Conservation (phyloP, 495 filamentous ascomycete genomes). For the Aspergillus sclerotioniger region DNA sequence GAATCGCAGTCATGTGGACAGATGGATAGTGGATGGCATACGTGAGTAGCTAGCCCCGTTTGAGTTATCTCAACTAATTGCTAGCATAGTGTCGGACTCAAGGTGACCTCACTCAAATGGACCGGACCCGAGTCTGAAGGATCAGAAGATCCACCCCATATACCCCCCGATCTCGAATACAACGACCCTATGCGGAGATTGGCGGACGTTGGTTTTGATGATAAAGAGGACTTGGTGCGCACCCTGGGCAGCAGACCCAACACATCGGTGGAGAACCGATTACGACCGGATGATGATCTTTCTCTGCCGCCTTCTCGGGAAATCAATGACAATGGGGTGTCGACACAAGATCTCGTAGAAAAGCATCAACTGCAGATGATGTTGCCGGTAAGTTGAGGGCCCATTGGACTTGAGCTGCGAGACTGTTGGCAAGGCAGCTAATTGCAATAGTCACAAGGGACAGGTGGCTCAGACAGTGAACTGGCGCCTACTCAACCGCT, state of each 20-base stretch:
- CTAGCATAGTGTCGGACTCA: conserved; percentile 29
- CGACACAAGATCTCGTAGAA: conserved; percentile 24
- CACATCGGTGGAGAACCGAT: background rate
- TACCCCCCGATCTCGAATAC: conserved; percentile 28
- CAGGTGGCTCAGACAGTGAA: conserved; percentile 16
- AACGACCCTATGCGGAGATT: conserved; percentile 19
- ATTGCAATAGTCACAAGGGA: conserved; percentile 17
- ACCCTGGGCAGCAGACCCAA: conserved; percentile 7
- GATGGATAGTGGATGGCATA: conserved; percentile 39
- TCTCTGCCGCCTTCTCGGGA: background rate
- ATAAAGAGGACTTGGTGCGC: conserved; percentile 8
- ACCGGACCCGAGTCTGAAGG: conserved; percentile 24
- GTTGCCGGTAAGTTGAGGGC: conserved; percentile 21
- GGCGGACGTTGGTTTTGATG: conserved; percentile 24
- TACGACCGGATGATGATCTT: background rate
- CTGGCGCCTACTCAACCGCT: conserved; percentile 25
- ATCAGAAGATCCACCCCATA: conserved; percentile 22
- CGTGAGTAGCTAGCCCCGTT: conserved; percentile 16
- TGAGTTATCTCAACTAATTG: conserved; percentile 2
- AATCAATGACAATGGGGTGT: conserved; percentile 11
- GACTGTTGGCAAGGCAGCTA: background rate
- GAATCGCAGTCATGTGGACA: conserved; percentile 25
- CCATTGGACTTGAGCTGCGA: background rate
- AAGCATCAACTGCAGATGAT: conserved; percentile 25
- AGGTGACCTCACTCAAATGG: conserved; percentile 34